These are phyloP conservation scores for Betula pendula DNA, from an alignment of 306 rosid genomes.

Conservation along the genomic window DNA sequence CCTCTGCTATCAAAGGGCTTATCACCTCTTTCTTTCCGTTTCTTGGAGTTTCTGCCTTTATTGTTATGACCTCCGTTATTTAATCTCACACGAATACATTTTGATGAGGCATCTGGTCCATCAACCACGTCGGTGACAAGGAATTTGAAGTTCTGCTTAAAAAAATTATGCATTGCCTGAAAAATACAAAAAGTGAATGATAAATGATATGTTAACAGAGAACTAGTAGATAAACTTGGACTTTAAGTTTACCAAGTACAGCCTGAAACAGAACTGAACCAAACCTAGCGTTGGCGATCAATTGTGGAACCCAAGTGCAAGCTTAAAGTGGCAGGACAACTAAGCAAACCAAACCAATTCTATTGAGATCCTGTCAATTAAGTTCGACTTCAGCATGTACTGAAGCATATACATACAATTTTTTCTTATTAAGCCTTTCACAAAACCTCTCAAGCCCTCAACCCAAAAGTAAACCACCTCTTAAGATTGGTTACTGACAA, in stretches of 20 bases:
- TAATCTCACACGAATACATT: constrained; percentile 87
- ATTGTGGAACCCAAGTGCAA: constrained; percentile 2
- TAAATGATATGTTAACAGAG: background rate
- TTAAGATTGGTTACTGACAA: background rate
- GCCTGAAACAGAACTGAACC: constrained; percentile 11
- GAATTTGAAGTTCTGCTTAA: constrained; percentile 81
- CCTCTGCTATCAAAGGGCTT: constrained; percentile 95
- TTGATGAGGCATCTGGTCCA: constrained; percentile 88
- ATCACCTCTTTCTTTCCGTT: constrained; percentile 78
- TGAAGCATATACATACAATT: constrained; percentile 4
- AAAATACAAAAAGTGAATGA: constrained; percentile 27
- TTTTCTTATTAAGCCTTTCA: background rate
- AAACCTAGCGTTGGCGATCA: constrained; percentile 6
- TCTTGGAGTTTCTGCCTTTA: constrained; percentile 61
- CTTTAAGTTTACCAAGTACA: constrained; percentile 1
- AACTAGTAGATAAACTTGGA: background rate
- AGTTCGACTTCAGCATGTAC: constrained; percentile 7
- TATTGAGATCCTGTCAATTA: constrained; percentile 2
- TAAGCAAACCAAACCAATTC: constrained; percentile 1
- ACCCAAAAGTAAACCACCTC: constrained; percentile 1
- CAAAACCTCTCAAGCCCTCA: constrained; percentile 7
- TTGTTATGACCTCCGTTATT: constrained; percentile 54
- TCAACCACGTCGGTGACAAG: constrained; percentile 82
- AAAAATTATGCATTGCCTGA: constrained; percentile 87
- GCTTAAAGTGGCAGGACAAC: background rate